These are phyloP conservation scores for Deinandra increscens DNA, from an alignment of 129 eudicot species.

Conservation along the genomic window DNA sequence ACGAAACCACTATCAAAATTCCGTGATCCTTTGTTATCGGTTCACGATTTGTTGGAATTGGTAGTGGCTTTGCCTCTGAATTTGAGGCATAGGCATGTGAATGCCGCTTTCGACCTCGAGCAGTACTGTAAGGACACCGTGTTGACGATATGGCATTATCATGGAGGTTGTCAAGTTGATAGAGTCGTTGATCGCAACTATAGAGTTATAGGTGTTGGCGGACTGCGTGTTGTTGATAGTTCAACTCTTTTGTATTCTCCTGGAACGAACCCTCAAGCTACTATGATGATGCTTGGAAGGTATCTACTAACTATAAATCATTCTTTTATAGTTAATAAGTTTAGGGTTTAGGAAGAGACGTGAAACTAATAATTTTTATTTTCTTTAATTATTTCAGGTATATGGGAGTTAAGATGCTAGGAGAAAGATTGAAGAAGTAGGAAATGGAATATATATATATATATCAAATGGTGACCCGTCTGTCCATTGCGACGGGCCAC, in stretches of 20 bases:
- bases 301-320: conserved; percentile 19
- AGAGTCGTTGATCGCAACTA: conserved; percentile 66
- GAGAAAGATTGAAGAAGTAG: conserved; percentile 44
- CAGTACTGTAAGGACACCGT: conserved; percentile 78
- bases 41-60: conserved; percentile 31
- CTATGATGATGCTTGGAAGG: conserved; percentile 99
- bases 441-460: too few relatives aligned
- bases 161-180: conserved; percentile 87
- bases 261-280: conserved; percentile 98
- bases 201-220: conserved; percentile 55
- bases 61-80: conserved; percentile 54
- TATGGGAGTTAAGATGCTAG: conserved; percentile 59
- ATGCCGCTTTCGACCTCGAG: conserved; percentile 37
- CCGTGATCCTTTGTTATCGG: conserved; percentile 46
- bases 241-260: conserved; percentile 77
- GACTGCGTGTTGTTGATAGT: conserved; percentile 71
- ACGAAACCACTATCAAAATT: conserved; percentile 46
- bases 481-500: too few relatives aligned
- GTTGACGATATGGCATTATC: conserved; percentile 93
- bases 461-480: too few relatives aligned
- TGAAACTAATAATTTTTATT: not conserved
- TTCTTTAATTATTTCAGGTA: conserved; percentile 43
- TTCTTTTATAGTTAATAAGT: not conserved
- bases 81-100: conserved; percentile 42
- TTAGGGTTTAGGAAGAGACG: not conserved